Conservation (phyloP, 306 rosid species). For the Prunus padus region DNA sequence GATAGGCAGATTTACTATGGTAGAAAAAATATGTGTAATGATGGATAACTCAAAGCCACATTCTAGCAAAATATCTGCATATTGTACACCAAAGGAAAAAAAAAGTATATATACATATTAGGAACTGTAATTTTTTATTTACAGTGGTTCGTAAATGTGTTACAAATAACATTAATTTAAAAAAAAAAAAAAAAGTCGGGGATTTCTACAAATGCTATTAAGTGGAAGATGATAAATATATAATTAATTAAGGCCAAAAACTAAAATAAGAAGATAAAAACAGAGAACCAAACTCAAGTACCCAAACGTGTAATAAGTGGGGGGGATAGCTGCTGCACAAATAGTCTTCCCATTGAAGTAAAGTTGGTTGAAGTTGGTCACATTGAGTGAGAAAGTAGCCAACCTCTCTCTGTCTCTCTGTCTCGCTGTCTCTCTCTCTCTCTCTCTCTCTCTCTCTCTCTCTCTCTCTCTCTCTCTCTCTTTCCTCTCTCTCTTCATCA, state of each 20-base stretch:
- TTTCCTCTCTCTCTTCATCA: slow-evolving; percentile 43
- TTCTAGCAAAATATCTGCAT: too few relatives aligned
- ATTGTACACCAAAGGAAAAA: too few relatives aligned
- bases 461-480: slow-evolving; percentile 35
- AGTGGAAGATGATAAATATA: too few relatives aligned
- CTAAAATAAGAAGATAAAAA: background rate
- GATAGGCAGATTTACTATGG: too few relatives aligned
- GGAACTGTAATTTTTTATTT: too few relatives aligned
- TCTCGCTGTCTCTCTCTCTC: slow-evolving; percentile 32
- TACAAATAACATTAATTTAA: too few relatives aligned
- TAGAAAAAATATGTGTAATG: too few relatives aligned
- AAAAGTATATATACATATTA: too few relatives aligned
- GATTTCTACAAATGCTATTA: too few relatives aligned
- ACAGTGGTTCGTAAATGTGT: too few relatives aligned
- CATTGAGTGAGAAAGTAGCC: slow-evolving; percentile 94
- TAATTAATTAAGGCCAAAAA: background rate
- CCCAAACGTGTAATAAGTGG: slow-evolving; percentile 45
- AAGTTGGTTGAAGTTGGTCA: slow-evolving; percentile 79
- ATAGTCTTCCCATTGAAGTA: slow-evolving; percentile 92
- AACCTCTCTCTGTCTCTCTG: slow-evolving; percentile 36
- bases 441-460: slow-evolving; percentile 37
- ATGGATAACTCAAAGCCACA: too few relatives aligned
- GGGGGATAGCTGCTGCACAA: slow-evolving; percentile 38
- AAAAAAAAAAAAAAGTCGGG: too few relatives aligned
- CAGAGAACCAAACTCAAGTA: background rate